These are phyloP conservation scores for Chrysoporthe deuterocubensis DNA, from an alignment of 2,329 filamentous ascomycete genomes.

Conservation along the genomic window DNA sequence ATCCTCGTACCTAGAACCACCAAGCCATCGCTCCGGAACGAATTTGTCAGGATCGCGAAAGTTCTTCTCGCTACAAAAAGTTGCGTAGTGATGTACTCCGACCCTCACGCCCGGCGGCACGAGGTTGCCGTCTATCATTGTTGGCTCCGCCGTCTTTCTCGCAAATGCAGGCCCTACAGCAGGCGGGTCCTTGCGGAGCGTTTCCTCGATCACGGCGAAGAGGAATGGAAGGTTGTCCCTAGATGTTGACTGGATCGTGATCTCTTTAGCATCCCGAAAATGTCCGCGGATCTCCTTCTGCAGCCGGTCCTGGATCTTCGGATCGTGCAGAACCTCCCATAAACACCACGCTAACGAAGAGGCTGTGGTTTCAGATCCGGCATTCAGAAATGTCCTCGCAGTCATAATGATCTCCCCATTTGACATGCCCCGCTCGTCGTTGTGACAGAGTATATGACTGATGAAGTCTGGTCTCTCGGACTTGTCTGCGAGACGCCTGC, in stretches of 20 bases:
- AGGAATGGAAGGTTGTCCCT: constrained; percentile 5
- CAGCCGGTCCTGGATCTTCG: neutral
- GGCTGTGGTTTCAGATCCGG: neutral
- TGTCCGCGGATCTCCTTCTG: neutral
- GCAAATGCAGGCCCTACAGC: neutral
- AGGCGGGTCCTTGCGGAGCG: neutral
- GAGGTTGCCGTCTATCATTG: neutral
- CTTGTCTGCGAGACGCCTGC: neutral
- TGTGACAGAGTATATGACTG: neutral
- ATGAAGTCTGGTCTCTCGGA: constrained; percentile 2
- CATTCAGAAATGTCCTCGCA: neutral
- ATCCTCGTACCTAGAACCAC: neutral
- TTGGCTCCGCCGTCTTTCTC: neutral
- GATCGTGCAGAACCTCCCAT: neutral
- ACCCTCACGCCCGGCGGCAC: neutral
- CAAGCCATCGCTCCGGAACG: constrained; percentile 1
- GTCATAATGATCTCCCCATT: neutral
- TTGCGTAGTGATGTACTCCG: neutral
- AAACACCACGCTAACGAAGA: constrained; percentile 1
- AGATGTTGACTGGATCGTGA: neutral
- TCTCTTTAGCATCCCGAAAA: neutral
- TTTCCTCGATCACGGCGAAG: neutral
- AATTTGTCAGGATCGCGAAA: neutral
- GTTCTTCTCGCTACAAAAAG: neutral
- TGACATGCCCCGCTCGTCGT: neutral